A percentile compares a stretch with the other conserved stretches of the same genome.
phyloP scores from a whole-genome alignment of 805 yeast genomes.

The Lachancea sp. region DNA sequence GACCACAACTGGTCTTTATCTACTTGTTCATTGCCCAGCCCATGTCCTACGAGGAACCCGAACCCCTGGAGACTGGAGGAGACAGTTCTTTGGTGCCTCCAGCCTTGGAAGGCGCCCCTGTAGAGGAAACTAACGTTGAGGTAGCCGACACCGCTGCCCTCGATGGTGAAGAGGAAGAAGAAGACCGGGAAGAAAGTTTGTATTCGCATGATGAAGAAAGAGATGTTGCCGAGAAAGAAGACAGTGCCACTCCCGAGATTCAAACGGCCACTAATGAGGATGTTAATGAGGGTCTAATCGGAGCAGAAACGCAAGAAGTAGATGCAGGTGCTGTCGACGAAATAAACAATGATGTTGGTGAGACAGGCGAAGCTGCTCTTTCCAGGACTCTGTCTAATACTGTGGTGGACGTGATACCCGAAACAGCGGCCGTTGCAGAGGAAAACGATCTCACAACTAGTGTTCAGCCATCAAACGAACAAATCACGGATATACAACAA shows the following conservation, averaged over 20 bases:
- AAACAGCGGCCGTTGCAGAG: not conserved
- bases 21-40: not conserved
- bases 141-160: not conserved
- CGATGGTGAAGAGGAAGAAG: slow-evolving; percentile 3
- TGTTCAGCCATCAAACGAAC: not conserved
- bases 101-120: slow-evolving; percentile 4
- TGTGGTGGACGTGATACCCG: not conserved
- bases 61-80: not conserved
- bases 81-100: slow-evolving; percentile 1
- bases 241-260: slow-evolving; percentile 7
- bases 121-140: slow-evolving; percentile 1
- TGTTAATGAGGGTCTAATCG: slow-evolving; percentile 5
- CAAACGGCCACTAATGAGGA: slow-evolving; percentile 6
- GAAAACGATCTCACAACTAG: not conserved
- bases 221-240: slow-evolving; percentile 12
- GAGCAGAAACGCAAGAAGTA: slow-evolving; percentile 6
- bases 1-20: not conserved
- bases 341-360: not conserved
- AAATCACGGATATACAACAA: not conserved
- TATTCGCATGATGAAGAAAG: slow-evolving; percentile 6
- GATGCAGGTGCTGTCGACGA: slow-evolving; percentile 5
- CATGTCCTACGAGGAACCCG: slow-evolving; percentile 4
- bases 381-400: not conserved
- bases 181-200: slow-evolving; percentile 1
- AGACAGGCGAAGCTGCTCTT: not conserved